A percentile compares a stretch with the other conserved stretches of the same genome.
These are phyloP conservation scores for Malbranchea cinnamomea DNA, from an alignment of 2,329 filamentous ascomycete species.

Conservation along the genomic window DNA sequence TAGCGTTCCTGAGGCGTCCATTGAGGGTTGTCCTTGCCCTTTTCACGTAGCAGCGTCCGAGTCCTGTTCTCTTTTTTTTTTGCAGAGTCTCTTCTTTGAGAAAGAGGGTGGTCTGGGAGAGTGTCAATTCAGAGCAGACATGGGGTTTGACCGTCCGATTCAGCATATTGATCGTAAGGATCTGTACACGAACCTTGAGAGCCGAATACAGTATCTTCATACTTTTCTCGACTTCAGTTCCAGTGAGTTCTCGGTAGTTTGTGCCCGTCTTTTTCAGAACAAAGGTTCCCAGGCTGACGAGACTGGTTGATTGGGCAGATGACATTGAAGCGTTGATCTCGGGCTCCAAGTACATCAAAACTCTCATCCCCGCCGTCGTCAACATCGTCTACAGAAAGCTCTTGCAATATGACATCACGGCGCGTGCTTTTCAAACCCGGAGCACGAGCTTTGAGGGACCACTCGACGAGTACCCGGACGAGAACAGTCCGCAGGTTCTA, in stretches of 20 bases:
- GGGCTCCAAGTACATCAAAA: conserved; percentile 62
- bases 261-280: conserved; percentile 1
- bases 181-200: conserved; percentile 55
- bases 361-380: conserved; percentile 68
- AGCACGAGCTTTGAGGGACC: conserved; percentile 51
- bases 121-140: too few relatives aligned
- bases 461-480: conserved; percentile 46
- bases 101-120: too few relatives aligned
- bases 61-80: too few relatives aligned
- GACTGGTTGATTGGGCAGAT: conserved; percentile 29
- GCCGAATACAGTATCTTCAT: conserved; percentile 56
- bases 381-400: conserved; percentile 77
- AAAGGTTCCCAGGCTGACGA: neutral
- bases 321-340: conserved; percentile 56
- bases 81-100: too few relatives aligned
- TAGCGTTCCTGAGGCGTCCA: too few relatives aligned
- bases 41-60: too few relatives aligned
- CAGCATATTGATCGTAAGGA: conserved; percentile 55
- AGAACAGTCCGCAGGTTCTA: conserved; percentile 59
- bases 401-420: conserved; percentile 66
- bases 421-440: conserved; percentile 53
- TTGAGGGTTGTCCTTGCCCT: too few relatives aligned
- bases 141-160: too few relatives aligned
- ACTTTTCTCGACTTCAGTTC: conserved; percentile 62
- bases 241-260: conserved; percentile 34